A percentile compares a stretch with the other conserved stretches of the same genome.
Conservation (phyloP, 208 protist genomes). For the Leishmania braziliensis region DNA sequence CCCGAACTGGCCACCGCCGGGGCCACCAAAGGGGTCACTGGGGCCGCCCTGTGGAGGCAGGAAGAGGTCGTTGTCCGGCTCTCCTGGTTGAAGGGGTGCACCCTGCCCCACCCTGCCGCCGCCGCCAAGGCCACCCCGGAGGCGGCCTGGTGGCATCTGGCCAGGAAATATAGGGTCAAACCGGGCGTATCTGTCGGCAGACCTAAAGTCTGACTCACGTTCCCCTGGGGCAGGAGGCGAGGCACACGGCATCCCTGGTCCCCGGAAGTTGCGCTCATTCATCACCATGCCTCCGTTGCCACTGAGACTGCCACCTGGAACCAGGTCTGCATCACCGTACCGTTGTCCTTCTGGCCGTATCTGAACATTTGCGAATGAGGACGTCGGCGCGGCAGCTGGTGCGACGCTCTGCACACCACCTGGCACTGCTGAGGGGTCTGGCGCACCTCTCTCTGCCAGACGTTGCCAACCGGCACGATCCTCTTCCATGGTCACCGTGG, state of each 20-base stretch:
- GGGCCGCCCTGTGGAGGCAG: slow-evolving; percentile 43
- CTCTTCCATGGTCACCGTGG: slow-evolving; percentile 14
- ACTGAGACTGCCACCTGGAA: slow-evolving; percentile 53
- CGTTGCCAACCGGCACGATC: not conserved
- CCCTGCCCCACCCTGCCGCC: slow-evolving; percentile 8
- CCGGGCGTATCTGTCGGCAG: slow-evolving; percentile 40
- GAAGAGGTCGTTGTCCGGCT: slow-evolving; percentile 78
- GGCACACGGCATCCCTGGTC: not conserved
- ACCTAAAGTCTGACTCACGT: not conserved
- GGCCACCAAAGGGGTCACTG: slow-evolving; percentile 45
- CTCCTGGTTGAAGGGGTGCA: slow-evolving; percentile 60
- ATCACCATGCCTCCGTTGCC: slow-evolving; percentile 55
- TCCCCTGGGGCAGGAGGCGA: not conserved
- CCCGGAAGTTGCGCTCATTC: slow-evolving; percentile 46
- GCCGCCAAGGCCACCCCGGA: slow-evolving; percentile 9
- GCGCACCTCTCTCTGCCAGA: not conserved
- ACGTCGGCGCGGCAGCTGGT: slow-evolving; percentile 2
- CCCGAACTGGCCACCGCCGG: slow-evolving; percentile 66
- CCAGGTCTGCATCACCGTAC: slow-evolving; percentile 78
- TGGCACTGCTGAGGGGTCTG: slow-evolving; percentile 11
- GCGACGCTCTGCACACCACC: slow-evolving; percentile 3
- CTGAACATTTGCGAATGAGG: slow-evolving; percentile 44
- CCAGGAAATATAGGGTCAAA: slow-evolving; percentile 86
- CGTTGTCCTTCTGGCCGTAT: slow-evolving; percentile 54
- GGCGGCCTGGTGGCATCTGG: slow-evolving; percentile 28